phyloP scores from a whole-genome alignment of 345 rosid species.

The Sapria himalayana region DNA sequence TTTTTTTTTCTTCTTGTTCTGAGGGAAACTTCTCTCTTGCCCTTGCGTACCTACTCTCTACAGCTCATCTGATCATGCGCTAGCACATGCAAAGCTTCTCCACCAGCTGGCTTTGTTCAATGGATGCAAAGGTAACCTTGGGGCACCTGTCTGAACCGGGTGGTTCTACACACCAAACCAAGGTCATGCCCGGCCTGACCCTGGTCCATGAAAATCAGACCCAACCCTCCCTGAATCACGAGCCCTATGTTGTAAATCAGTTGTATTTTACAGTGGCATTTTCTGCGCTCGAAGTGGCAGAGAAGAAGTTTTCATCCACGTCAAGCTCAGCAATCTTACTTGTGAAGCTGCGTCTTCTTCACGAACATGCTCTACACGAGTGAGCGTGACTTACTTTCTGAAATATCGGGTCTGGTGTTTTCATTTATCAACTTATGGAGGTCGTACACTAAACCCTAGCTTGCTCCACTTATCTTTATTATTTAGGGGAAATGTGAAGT shows the following conservation, averaged over 20 bases:
- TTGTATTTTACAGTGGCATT: constrained; percentile 75
- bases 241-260: too few species aligned
- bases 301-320: constrained; percentile 53
- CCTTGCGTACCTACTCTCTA: constrained; percentile 1
- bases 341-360: constrained; percentile 79
- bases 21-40: background rate
- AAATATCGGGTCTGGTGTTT: too few species aligned
- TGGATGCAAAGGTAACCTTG: constrained; percentile 88
- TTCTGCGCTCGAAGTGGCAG: constrained; percentile 62
- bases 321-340: constrained; percentile 59
- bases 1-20: too few species aligned
- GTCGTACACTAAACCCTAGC: too few species aligned
- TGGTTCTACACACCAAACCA: too few species aligned
- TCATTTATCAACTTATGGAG: too few species aligned
- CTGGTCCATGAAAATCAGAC: too few species aligned
- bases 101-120: constrained; percentile 66
- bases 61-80: constrained; percentile 76
- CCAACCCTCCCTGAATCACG: too few species aligned
- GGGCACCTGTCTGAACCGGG: too few species aligned
- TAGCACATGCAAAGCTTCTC: constrained; percentile 76
- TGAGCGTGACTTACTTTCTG: constrained; percentile 16
- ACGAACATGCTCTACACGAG: constrained; percentile 80
- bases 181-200: too few species aligned
- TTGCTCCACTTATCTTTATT: too few species aligned
- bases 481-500: constrained; percentile 58